Percentiles rank a stretch among this genome's conserved stretches.
Evolutionary conservation across 2,329 filamentous ascomycete genomes (phyloP).

Genomic region (Diaporthe helianthi): DNA sequence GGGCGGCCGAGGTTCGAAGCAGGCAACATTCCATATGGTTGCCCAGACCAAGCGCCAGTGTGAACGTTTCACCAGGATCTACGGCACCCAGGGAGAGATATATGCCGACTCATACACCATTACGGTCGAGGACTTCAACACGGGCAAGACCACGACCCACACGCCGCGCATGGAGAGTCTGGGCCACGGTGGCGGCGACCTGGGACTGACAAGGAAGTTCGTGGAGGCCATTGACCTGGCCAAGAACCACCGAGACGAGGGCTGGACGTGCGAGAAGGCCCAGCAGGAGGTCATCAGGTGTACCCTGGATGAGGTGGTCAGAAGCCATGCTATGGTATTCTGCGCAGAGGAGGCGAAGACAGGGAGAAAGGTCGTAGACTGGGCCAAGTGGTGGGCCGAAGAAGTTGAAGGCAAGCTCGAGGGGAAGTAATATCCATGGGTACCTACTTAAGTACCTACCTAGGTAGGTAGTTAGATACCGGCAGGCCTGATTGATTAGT

Average conservation of each 20-base stretch:
- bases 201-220: conserved; percentile 82
- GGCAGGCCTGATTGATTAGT: neutral
- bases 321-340: conserved; percentile 92
- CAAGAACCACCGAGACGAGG: conserved; percentile 74
- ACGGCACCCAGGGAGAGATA: conserved; percentile 86
- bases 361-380: conserved; percentile 74
- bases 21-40: conserved; percentile 91
- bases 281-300: conserved; percentile 82
- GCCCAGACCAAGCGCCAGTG: conserved; percentile 89
- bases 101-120: conserved; percentile 83
- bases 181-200: conserved; percentile 78
- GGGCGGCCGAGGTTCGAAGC: conserved; percentile 72
- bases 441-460: no score
- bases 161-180: conserved; percentile 66
- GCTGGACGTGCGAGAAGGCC: conserved; percentile 70
- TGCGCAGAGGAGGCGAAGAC: conserved; percentile 87
- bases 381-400: conserved; percentile 76
- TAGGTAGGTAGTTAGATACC: no score
- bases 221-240: conserved; percentile 82
- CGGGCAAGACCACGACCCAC: conserved; percentile 60
- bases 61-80: conserved; percentile 82
- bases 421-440: conserved; percentile 9
- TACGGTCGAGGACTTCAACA: conserved; percentile 74
- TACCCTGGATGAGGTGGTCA: conserved; percentile 83
- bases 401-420: conserved; percentile 50